Conservation (phyloP, 73 alveolate genomes). For the Strombidium stylifer region DNA sequence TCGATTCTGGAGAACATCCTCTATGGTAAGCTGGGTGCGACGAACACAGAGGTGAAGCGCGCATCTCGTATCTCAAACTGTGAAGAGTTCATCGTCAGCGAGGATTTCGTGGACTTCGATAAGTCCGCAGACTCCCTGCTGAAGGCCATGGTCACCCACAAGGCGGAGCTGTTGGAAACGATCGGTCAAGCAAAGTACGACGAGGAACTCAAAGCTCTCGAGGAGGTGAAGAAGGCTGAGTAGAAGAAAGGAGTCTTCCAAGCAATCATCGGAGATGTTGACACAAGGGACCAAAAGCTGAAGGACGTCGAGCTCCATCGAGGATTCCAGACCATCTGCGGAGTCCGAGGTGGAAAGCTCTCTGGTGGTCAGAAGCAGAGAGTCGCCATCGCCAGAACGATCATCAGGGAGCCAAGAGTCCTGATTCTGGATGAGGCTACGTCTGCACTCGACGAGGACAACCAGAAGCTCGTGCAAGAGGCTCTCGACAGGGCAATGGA, state of each 20-base stretch:
- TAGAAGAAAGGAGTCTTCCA: slow-evolving; percentile 4
- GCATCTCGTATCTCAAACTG: slow-evolving; percentile 85
- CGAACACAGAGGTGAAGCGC: slow-evolving; percentile 71
- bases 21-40: slow-evolving; percentile 73
- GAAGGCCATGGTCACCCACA: neutral
- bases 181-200: neutral
- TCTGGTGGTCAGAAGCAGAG: slow-evolving; percentile 85
- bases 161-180: neutral
- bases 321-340: slow-evolving; percentile 64
- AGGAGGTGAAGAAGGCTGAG: slow-evolving; percentile 16
- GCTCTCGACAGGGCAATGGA: slow-evolving; percentile 60
- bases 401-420: slow-evolving; percentile 62
- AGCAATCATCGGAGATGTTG: slow-evolving; percentile 23
- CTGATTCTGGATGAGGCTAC: slow-evolving; percentile 83
- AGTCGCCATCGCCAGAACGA: slow-evolving; percentile 84
- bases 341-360: slow-evolving; percentile 70
- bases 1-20: slow-evolving; percentile 84
- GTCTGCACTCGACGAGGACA: slow-evolving; percentile 78
- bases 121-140: slow-evolving; percentile 19
- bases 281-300: slow-evolving; percentile 9
- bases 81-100: slow-evolving; percentile 62
- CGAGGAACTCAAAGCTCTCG: neutral
- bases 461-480: slow-evolving; percentile 54
- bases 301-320: slow-evolving; percentile 20
- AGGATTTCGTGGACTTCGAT: neutral